Evolutionary conservation across 345 rosid species (phyloP).

Genomic region (Euclidium syriacum): DNA sequence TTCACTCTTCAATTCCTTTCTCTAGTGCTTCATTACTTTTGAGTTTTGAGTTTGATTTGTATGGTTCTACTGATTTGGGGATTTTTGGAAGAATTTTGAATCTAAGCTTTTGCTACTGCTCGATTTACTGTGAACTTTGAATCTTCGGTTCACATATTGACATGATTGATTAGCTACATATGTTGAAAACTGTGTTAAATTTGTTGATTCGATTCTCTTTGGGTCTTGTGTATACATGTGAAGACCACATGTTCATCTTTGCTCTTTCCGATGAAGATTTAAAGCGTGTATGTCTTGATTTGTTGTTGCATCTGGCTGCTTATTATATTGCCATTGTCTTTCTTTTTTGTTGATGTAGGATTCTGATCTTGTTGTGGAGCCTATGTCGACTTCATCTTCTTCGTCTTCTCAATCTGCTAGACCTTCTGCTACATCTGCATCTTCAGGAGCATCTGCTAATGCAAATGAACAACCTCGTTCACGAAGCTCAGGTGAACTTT

Average conservation of each 20-base stretch:
- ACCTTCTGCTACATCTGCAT: conserved; percentile 52
- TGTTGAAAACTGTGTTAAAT: background rate
- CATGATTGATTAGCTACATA: background rate
- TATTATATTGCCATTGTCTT: conserved; percentile 6
- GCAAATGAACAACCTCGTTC: conserved; percentile 47
- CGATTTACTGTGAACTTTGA: background rate
- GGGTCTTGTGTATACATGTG: background rate
- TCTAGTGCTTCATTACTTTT: background rate
- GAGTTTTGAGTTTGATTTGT: background rate
- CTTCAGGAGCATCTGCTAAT: conserved; percentile 41
- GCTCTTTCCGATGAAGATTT: background rate
- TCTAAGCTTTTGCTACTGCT: conserved; percentile 3
- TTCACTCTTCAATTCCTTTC: background rate
- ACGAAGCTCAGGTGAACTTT: conserved; percentile 49
- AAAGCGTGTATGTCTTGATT: background rate
- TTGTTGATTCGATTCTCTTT: background rate
- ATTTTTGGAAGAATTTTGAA: background rate
- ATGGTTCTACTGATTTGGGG: conserved; percentile 5
- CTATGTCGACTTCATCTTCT: conserved; percentile 61
- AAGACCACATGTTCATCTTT: background rate
- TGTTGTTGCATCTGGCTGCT: background rate
- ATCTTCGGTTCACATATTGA: background rate
- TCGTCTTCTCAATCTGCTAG: conserved; percentile 58
- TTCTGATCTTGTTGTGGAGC: conserved; percentile 79
- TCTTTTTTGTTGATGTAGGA: conserved; percentile 47